Evolutionary conservation across 148 eudicot species (phyloP).

Genomic region (Rheum nobile): DNA sequence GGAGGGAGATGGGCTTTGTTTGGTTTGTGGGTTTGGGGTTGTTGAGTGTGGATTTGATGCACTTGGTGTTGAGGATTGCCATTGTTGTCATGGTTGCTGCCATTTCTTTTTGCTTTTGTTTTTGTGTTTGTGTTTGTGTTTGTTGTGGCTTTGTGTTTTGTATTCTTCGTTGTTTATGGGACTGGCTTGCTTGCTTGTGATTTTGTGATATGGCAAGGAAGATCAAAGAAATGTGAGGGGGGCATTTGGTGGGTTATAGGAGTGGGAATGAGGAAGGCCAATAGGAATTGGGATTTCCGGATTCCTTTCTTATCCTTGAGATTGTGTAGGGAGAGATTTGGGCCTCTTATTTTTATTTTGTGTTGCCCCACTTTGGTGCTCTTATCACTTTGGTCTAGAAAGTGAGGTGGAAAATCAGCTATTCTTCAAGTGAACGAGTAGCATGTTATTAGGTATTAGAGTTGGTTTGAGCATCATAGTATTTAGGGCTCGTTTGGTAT

Average conservation of each 20-base stretch:
- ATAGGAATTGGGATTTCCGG: slow-evolving; percentile 36
- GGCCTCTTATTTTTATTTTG: slow-evolving; percentile 31
- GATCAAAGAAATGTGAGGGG: background rate
- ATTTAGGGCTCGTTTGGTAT: too few species aligned
- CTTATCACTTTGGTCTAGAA: slow-evolving; percentile 42
- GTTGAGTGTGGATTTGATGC: slow-evolving; percentile 39
- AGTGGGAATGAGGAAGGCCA: slow-evolving; percentile 23
- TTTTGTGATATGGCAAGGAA: background rate
- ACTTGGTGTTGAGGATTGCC: slow-evolving; percentile 63
- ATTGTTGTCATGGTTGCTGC: slow-evolving; percentile 77
- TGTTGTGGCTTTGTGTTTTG: background rate
- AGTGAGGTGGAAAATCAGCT: background rate
- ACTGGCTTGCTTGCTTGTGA: background rate
- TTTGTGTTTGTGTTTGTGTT: too few species aligned
- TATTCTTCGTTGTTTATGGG: background rate
- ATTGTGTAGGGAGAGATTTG: slow-evolving; percentile 24
- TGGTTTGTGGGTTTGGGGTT: slow-evolving; percentile 17
- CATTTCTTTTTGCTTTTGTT: slow-evolving; percentile 19
- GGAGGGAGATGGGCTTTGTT: slow-evolving; percentile 37
- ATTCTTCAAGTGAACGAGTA: too few species aligned
- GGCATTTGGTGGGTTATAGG: background rate
- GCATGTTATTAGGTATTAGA: too few species aligned
- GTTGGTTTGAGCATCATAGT: too few species aligned
- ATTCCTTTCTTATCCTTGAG: slow-evolving; percentile 67
- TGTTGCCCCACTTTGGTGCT: slow-evolving; percentile 25